Evolutionary conservation across 306 rosid species (phyloP).

Genomic region (Prosopis cineraria): DNA sequence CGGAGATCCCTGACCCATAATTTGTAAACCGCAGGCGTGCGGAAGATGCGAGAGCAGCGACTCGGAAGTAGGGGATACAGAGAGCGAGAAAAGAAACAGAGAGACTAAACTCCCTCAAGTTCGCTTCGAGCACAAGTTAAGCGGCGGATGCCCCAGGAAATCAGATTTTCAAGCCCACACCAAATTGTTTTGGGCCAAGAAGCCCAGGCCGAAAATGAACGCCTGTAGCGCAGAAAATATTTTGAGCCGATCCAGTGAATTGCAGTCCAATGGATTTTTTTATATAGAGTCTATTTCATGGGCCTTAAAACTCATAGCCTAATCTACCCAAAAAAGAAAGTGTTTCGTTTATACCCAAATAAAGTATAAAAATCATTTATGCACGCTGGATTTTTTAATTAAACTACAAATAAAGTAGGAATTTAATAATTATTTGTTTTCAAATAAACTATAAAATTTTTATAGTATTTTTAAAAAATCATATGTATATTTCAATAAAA

Average conservation of each 20-base stretch:
- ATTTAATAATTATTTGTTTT: too few relatives aligned
- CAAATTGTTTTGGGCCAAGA: not conserved
- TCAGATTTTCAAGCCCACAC: not conserved
- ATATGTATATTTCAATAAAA: too few relatives aligned
- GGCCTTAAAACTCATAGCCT: not conserved
- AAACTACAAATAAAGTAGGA: too few relatives aligned
- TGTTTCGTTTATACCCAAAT: too few relatives aligned
- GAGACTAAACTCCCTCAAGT: not conserved
- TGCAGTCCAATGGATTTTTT: not conserved
- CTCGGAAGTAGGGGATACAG: not conserved
- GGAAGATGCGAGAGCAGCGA: too few relatives aligned
- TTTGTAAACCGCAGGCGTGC: not conserved
- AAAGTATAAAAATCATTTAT: too few relatives aligned
- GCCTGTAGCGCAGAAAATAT: not conserved
- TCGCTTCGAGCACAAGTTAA: not conserved
- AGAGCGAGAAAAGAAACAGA: not conserved
- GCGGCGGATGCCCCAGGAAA: not conserved
- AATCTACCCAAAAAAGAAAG: not conserved
- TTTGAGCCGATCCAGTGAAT: not conserved
- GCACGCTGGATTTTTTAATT: too few relatives aligned
- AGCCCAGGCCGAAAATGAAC: too few relatives aligned
- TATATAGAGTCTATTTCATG: not conserved
- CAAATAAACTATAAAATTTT: too few relatives aligned
- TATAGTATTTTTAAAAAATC: too few relatives aligned
- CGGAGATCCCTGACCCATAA: constrained; percentile 96